These are phyloP conservation scores for Pseudogymnoascus sp. DNA, from an alignment of 2,329 filamentous ascomycete genomes.

Conservation along the genomic window DNA sequence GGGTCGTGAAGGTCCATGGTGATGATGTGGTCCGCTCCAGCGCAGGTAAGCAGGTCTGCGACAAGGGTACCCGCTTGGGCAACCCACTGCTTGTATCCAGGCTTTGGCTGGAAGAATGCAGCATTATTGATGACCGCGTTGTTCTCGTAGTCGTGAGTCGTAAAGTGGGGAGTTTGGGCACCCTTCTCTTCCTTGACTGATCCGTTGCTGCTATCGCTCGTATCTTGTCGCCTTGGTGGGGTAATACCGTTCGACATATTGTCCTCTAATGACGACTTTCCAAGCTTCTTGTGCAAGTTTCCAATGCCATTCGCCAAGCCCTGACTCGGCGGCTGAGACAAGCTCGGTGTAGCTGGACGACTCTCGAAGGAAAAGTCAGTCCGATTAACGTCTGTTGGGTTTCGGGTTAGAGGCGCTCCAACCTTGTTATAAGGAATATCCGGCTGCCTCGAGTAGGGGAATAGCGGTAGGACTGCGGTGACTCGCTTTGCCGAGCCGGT, in stretches of 20 bases:
- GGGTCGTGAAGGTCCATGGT: constrained; percentile 96
- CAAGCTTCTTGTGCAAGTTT: constrained; percentile 63
- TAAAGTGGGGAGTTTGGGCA: constrained; percentile 34
- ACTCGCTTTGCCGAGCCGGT: constrained; percentile 85
- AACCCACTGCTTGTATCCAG: constrained; percentile 97
- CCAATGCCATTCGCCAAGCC: constrained; percentile 57
- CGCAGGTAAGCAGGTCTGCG: constrained; percentile 88
- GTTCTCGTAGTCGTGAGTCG: constrained; percentile 60
- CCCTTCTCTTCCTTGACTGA: constrained; percentile 24
- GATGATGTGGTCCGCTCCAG: constrained; percentile 92
- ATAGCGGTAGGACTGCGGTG: constrained; percentile 88
- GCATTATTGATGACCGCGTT: constrained; percentile 42
- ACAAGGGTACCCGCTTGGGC: constrained; percentile 93
- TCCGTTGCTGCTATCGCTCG: constrained; percentile 34
- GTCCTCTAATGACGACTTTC: constrained; percentile 57
- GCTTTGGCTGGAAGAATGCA: constrained; percentile 67
- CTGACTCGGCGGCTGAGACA: constrained; percentile 59
- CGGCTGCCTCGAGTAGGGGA: constrained; percentile 93
- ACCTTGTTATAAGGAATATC: constrained; percentile 96
- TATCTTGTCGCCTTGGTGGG: constrained; percentile 28
- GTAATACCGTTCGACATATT: constrained; percentile 30
- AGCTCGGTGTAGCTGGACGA: constrained; percentile 76
- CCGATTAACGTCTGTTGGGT: constrained; percentile 42
- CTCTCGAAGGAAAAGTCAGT: constrained; percentile 84
- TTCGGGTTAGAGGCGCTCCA: constrained; percentile 77